A percentile compares a stretch with the other conserved stretches of the same genome.
Evolutionary conservation across 192 early-diverging fungal genomes (phyloP).

Genomic region (Lobosporangium transversale): DNA sequence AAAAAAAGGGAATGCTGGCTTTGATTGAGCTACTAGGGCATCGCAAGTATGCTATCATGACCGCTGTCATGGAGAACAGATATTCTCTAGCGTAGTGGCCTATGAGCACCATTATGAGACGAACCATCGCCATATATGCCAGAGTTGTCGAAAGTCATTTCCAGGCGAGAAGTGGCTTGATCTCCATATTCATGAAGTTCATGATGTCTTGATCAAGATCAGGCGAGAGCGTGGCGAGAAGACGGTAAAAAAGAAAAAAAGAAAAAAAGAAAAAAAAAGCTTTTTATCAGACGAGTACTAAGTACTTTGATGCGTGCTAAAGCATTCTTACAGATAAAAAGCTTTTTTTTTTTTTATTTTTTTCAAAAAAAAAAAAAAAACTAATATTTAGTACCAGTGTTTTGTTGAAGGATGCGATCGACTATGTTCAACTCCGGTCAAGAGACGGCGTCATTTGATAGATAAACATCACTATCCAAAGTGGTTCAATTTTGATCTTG

Average conservation of each 20-base stretch:
- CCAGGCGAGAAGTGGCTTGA: slow-evolving; percentile 59
- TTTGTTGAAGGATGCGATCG: slow-evolving; percentile 61
- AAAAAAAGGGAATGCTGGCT: background rate
- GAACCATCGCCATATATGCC: slow-evolving; percentile 59
- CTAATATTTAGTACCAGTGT: slow-evolving; percentile 60
- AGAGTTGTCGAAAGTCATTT: slow-evolving; percentile 57
- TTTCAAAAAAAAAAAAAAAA: no score
- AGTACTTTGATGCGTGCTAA: no score
- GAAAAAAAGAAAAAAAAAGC: no score
- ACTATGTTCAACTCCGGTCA: slow-evolving; percentile 45
- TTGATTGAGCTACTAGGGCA: slow-evolving; percentile 2
- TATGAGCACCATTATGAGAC: slow-evolving; percentile 65
- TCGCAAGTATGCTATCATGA: slow-evolving; percentile 24
- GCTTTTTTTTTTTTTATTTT: no score
- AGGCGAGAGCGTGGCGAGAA: slow-evolving; percentile 60
- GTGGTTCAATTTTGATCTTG: slow-evolving; percentile 60
- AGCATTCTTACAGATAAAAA: no score
- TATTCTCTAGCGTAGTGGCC: slow-evolving; percentile 47
- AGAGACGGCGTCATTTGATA: slow-evolving; percentile 60
- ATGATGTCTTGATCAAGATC: slow-evolving; percentile 58
- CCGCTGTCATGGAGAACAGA: slow-evolving; percentile 30
- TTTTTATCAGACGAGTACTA: no score
- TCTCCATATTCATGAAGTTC: slow-evolving; percentile 60
- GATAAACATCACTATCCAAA: slow-evolving; percentile 64
- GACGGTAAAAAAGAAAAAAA: no score